phyloP scores from a whole-genome alignment of 768 basidiomycete genomes.

The Boletus insuetus region DNA sequence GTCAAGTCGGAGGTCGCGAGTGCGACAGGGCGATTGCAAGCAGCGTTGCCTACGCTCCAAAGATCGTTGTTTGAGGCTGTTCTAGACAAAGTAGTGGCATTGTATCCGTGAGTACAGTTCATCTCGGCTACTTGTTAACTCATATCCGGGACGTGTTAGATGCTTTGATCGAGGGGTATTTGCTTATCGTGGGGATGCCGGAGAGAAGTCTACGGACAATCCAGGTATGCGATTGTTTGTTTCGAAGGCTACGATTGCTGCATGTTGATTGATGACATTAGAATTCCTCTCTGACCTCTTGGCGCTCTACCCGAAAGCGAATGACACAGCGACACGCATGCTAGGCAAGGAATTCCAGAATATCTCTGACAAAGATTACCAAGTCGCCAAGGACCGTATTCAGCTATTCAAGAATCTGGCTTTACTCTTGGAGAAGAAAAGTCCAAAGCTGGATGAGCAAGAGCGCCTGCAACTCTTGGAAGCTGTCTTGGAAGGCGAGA shows the following conservation, averaged over 20 bases:
- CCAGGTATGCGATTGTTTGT: conserved; percentile 2
- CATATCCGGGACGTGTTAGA: background rate
- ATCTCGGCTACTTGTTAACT: background rate
- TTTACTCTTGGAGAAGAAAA: background rate
- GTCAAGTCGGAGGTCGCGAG: background rate
- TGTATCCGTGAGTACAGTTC: conserved; percentile 25
- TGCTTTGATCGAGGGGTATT: conserved; percentile 18
- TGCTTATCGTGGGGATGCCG: background rate
- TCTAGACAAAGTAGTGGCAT: no score
- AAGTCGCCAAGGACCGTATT: conserved; percentile 14
- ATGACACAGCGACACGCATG: background rate
- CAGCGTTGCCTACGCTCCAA: conserved; percentile 3
- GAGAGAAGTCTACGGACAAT: background rate
- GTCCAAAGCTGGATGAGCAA: background rate
- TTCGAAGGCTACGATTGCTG: no score
- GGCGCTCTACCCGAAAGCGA: conserved; percentile 14
- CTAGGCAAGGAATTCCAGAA: background rate
- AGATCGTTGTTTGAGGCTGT: conserved; percentile 25
- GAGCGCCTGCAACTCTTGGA: background rate
- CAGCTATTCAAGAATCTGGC: conserved; percentile 5
- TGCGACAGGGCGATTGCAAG: background rate
- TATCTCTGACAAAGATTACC: conserved; percentile 13
- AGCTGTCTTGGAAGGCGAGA: conserved; percentile 3
- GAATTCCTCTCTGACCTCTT: conserved; percentile 7
- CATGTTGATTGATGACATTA: background rate